Evolutionary conservation across 139 green algal species (phyloP).

Genomic region (Volvox africanus): DNA sequence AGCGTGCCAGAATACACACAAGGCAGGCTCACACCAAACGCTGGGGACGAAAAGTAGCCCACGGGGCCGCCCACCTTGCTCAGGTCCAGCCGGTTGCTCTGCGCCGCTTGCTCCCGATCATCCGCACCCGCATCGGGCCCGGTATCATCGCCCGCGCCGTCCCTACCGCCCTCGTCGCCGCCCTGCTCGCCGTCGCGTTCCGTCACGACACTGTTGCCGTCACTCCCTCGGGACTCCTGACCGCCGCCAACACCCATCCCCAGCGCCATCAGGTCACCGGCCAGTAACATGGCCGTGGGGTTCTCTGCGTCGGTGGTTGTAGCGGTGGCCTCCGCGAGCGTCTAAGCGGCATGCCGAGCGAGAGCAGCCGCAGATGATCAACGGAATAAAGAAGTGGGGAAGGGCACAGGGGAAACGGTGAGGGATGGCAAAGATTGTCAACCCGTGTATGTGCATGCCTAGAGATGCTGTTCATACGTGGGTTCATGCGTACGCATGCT

Average conservation of each 20-base stretch:
- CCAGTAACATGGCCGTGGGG: not conserved
- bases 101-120: conserved; percentile 21
- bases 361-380: no score
- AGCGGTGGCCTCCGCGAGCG: conserved; percentile 37
- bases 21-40: no score
- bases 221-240: conserved; percentile 27
- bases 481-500: no score
- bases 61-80: not conserved
- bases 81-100: conserved; percentile 28
- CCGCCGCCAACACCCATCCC: conserved; percentile 10
- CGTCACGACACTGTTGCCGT: conserved; percentile 44
- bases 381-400: no score
- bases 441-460: no score
- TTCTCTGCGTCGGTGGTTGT: conserved; percentile 45
- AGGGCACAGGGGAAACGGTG: no score
- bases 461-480: no score
- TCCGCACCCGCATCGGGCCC: not conserved
- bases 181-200: conserved; percentile 39
- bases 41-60: no score
- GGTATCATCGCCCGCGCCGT: not conserved
- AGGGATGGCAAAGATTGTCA: no score
- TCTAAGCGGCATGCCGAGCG: not conserved
- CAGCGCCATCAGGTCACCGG: not conserved
- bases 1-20: no score
- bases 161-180: not conserved